Conservation (phyloP, 2,329 filamentous ascomycete genomes). For the Fusarium sp. region DNA sequence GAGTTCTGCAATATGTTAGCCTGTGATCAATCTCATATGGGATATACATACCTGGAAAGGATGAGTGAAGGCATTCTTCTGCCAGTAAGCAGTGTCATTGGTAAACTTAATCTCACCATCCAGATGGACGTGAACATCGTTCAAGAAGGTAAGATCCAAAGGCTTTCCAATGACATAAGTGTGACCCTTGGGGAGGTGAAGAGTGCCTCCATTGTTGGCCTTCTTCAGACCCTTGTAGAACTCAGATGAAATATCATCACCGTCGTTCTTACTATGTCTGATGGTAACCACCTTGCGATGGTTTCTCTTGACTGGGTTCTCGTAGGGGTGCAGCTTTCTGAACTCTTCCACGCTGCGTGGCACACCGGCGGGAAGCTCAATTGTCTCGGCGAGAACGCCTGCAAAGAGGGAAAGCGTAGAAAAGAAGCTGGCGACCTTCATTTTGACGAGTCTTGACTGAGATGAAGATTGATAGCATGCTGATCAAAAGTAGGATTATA, state of each 20-base stretch:
- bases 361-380: constrained; percentile 46
- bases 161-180: constrained; percentile 71
- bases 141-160: constrained; percentile 69
- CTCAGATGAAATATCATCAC: constrained; percentile 68
- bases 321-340: constrained; percentile 32
- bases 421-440: constrained; percentile 45
- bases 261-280: constrained; percentile 61
- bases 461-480: constrained; percentile 5
- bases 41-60: constrained; percentile 53
- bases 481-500: not conserved
- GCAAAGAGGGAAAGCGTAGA: constrained; percentile 37
- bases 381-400: constrained; percentile 32
- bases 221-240: constrained; percentile 67
- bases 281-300: constrained; percentile 35
- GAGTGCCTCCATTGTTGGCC: constrained; percentile 70
- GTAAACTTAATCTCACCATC: constrained; percentile 69
- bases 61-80: constrained; percentile 57
- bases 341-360: constrained; percentile 44
- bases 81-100: constrained; percentile 60
- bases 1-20: constrained; percentile 53
- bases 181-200: constrained; percentile 66
- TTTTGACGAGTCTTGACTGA: constrained; percentile 9
- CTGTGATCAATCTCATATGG: fast-evolving
- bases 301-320: constrained; percentile 11
- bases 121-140: constrained; percentile 69